phyloP scores from a whole-genome alignment of 176 grass and related monocot genomes.

The Triticum turgidum region DNA sequence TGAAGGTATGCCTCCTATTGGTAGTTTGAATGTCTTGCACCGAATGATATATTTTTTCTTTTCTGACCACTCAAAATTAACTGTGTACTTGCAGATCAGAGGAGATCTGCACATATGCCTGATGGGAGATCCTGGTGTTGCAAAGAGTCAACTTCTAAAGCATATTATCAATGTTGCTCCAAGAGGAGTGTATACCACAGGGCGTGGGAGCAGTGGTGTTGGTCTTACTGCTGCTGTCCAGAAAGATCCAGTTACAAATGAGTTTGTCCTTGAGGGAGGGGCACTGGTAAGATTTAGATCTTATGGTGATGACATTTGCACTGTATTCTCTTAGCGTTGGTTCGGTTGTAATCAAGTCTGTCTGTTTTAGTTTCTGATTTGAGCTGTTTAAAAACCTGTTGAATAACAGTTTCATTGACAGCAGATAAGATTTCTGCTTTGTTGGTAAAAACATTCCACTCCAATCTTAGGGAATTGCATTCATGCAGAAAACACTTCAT shows the following conservation, averaged over 20 bases:
- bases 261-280: slow-evolving; percentile 99
- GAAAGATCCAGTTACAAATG: slow-evolving; percentile 94
- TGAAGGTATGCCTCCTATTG: slow-evolving; percentile 69
- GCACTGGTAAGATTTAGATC: slow-evolving; percentile 67
- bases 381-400: neutral
- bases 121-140: slow-evolving; percentile 99
- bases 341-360: neutral
- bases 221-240: slow-evolving; percentile 97
- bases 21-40: neutral
- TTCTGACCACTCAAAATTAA: neutral
- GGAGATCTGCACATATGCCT: slow-evolving; percentile 96
- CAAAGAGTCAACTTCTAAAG: slow-evolving; percentile 97
- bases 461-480: neutral
- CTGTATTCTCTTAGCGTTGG: slow-evolving; percentile 25
- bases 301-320: neutral
- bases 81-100: slow-evolving; percentile 70
- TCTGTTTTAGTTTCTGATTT: neutral
- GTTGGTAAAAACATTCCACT: neutral
- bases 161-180: slow-evolving; percentile 99
- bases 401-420: neutral
- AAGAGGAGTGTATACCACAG: slow-evolving; percentile 98
- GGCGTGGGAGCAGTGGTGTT: slow-evolving; percentile 93
- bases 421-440: neutral
- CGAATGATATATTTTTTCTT: neutral
- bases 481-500: neutral